These are phyloP conservation scores for Elasticomyces elasticus DNA, from an alignment of 495 filamentous ascomycete species.

Conservation along the genomic window DNA sequence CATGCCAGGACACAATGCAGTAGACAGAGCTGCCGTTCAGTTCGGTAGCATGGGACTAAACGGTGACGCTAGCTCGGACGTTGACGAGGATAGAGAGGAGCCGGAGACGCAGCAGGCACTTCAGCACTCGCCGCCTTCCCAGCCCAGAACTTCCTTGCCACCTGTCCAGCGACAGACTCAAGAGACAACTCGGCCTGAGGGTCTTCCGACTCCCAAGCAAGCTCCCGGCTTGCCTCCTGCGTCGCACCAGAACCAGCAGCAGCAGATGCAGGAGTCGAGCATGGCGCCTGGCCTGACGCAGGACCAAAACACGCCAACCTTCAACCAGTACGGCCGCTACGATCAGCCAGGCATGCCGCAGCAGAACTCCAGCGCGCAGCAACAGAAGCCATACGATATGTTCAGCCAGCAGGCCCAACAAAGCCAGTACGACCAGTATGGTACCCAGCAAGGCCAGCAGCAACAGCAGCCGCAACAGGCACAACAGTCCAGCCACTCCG, in stretches of 20 bases:
- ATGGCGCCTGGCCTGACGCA: constrained; percentile 12
- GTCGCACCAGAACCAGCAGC: constrained; percentile 33
- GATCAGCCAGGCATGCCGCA: constrained; percentile 39
- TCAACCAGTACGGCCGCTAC: constrained; percentile 63
- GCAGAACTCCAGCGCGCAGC: constrained; percentile 49
- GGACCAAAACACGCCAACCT: constrained; percentile 30
- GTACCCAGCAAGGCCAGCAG: constrained; percentile 36
- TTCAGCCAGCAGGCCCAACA: constrained; percentile 64
- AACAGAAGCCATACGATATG: constrained; percentile 78
- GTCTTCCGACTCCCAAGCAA: constrained; percentile 35
- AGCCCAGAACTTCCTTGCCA: constrained; percentile 80
- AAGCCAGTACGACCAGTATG: constrained; percentile 50
- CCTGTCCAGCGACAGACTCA: constrained; percentile 45
- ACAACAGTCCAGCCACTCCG: constrained; percentile 36
- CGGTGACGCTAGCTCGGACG: constrained; percentile 60
- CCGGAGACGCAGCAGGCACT: constrained; percentile 90
- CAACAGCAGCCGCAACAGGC: constrained; percentile 34
- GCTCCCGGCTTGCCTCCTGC: constrained; percentile 38
- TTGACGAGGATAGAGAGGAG: constrained; percentile 90
- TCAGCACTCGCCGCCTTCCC: constrained; percentile 83
- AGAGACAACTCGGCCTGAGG: constrained; percentile 21
- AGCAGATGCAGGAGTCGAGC: constrained; percentile 30
- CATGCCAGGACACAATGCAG: constrained; percentile 96
- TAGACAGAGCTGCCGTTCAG: constrained; percentile 88
- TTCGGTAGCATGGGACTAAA: constrained; percentile 94